Conservation (phyloP, 306 rosid species). For the Malus domestica region ASM211411v1 NC_041795.1:24585001-24585500, state of each 20-base stretch:
- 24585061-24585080: too few relatives aligned
- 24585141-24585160: too few relatives aligned
- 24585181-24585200: neutral
- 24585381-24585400: constrained; percentile 13
- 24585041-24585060: too few relatives aligned
- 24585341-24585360: neutral
- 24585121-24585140: too few relatives aligned
- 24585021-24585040: too few relatives aligned
- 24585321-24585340: neutral
- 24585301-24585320: neutral
- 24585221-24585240: neutral
- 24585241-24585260: neutral
- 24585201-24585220: neutral
- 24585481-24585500: too few relatives aligned
- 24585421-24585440: too few relatives aligned
- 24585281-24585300: neutral
- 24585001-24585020: too few relatives aligned
- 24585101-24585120: too few relatives aligned
- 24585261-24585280: neutral
- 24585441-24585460: fast-evolving
- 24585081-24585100: too few relatives aligned
- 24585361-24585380: neutral
- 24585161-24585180: neutral
- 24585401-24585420: neutral
- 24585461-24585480: fast-evolving